Evolutionary conservation across 2,329 filamentous ascomycete genomes (phyloP), one percentile per base, ranked within the genome.

Genomic region (Colletotrichum sp.): DNA sequence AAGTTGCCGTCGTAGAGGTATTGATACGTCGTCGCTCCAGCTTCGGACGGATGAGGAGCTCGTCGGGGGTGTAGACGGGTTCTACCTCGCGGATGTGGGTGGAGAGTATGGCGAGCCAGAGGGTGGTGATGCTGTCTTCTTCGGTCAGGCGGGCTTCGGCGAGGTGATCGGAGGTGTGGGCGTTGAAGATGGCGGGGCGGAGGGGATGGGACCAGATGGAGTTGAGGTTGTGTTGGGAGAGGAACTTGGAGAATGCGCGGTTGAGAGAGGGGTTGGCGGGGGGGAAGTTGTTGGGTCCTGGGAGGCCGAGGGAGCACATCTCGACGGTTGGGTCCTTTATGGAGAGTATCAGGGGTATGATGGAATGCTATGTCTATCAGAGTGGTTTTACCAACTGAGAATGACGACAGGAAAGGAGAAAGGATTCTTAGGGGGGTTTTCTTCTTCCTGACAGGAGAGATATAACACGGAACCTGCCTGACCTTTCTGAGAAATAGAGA

Each of bases 1-100:
- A 61, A 61, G 58, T 61, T 61, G 3, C 58, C 58, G 18, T 18
- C 58, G n/a, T 36, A 61, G 2, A 61, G 58, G n/a, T 61, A 61
- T 22, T 61, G 58, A 32, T 61, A 61, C 1, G 58, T 61, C 0
- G 36, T 39, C 36, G 36, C 39, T 43, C n/a, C n/a, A n/a, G n/a
- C n/a, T n/a, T n/a, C n/a, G n/a, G n/a, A n/a, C n/a, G 43, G 43
- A 48, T 22, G 43, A 48, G 43, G 10, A 4, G 4, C 43, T 48
- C 43, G 10, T 48, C 43, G 43, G 10, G 10, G 43, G n/a, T 48
- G 43, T 48, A 48, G 6, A 5, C 3, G n/a, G 43, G 43, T 10
- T 22, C 43, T 3, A n/a, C 0, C 43, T 48, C 43, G n/a, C 3
- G 43, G n/a, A 8, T 13, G n/a, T 48, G 43, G n/a, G 43, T 1